Evolutionary conservation across 164 flowering plant genomes (phyloP), one percentile per base, ranked within the genome.

Genomic region (Berberis vulgaris): DNA sequence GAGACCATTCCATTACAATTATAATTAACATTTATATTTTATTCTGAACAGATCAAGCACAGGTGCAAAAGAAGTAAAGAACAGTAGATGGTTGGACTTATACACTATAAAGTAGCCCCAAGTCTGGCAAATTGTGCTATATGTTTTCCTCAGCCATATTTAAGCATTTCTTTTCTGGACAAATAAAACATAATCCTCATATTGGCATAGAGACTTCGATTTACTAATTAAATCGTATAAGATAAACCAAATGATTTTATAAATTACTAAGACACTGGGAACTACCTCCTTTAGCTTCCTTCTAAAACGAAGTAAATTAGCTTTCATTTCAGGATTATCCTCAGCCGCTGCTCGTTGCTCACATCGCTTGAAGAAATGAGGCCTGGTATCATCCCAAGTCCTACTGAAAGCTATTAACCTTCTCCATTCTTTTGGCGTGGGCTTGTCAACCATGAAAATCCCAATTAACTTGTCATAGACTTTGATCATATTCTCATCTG

Each of bases 401-500:
- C 74, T 79, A 75, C 96, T 89, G 73, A 91, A 89, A 71, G 87
- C 86, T 64, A 94, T 63, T 62, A 91, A 67, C 74, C 77, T 85
- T 77, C 99, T 91, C 99, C 97, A 95, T 60, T 95, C 99, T 26
- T 83, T 76, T 41, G 97, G 83, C 8, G 79, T 78, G 43, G 96
- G 96, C 77, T 87, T 91, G 73, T 95, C 97, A 61, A 95, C 92
- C 96, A 91, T 69, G 77, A 95, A 95, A 57, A 88, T 87, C 40
- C 74, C 94, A 68, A 95, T 91, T 43, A 95, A 73, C 68, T 89
- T 89, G 69, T 95, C 87, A 60, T 87, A 89, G 62, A 87, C 81
- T 62, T 80, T 77, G n/a, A 71, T 59, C 97, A 91, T 85, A 5
- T 49, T 38, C 5, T 77, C 80, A 56, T 74, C 86, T 49, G 72